Evolutionary conservation across 768 basidiomycete species (phyloP), one percentile per base, ranked within the genome.

Genomic region (Zangia roseola): DNA sequence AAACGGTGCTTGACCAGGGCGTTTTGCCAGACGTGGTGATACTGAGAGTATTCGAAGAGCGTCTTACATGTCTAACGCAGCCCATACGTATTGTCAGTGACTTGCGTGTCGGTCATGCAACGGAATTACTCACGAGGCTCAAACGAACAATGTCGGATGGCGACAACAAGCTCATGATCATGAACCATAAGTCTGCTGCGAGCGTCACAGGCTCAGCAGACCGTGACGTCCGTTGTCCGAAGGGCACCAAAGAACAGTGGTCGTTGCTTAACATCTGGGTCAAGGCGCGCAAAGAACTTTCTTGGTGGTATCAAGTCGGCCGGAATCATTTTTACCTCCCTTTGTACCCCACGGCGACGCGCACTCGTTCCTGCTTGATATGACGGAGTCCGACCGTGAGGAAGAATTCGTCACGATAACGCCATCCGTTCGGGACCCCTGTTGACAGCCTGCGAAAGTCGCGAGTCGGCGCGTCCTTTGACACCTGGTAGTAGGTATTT

Each of bases 151-250:
- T 26, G 25, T 66, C 66, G 4, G 54, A 42, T 0, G 66, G 57
- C 19, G 66, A 59, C 24, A 68, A 36, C 10, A 63, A 46, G 40
- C 51, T 21, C 64, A 68, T 68, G 40, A 66, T 56, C 33, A 63
- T 51, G 31, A 66, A 52, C 64, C 64, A 66, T 37, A 66, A 25
- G 24, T 66, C 64, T 13, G 59, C 61, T 24, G 53, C 53, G 38
- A 68, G 64, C 19, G 50, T 51, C 16, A 59, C 26, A 10, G 40
- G n/a, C 10, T 33, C 38, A 3, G 25, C 10, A 16, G 26, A 2
- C n/a, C n/a, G n/a, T n/a, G n/a, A n/a, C 5, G 19, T 16, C 23
- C 2, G 42, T n/a, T n/a, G 50, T 16, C 47, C 17, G 25, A 6
- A 43, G 39, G n/a, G 9, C 9, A n/a, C n/a, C n/a, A 31, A 31